Evolutionary conservation across 352 stramenopile species (phyloP).

Genomic region (Pythium insidiosum): DNA sequence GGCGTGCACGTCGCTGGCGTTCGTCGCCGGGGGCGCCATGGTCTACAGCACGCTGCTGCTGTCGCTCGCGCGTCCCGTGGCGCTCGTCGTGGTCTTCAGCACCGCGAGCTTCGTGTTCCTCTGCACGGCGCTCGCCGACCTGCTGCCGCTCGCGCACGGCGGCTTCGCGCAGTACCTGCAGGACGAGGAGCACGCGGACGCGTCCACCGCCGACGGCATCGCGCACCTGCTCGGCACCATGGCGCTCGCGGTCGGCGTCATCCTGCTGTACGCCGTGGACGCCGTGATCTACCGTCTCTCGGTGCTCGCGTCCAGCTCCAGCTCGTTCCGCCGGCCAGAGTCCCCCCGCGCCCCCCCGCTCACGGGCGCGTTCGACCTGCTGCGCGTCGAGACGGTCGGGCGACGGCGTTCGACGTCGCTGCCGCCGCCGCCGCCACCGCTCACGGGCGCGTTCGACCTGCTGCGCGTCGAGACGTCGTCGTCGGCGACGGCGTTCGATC

Average conservation of each 20-base stretch:
- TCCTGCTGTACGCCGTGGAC: constrained; percentile 12
- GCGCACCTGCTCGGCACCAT: constrained; percentile 10
- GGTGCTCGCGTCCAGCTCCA: constrained; percentile 7
- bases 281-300: constrained; percentile 15
- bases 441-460: not conserved
- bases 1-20: constrained; percentile 6
- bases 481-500: not conserved
- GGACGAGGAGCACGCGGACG: not conserved
- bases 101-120: constrained; percentile 18
- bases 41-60: constrained; percentile 19
- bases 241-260: constrained; percentile 7
- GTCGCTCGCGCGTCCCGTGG: constrained; percentile 10
- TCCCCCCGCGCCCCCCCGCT: not conserved
- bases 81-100: constrained; percentile 19
- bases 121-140: constrained; percentile 5
- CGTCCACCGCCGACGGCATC: not conserved
- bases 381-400: not conserved
- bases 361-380: not conserved
- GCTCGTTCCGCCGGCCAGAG: constrained; percentile 1
- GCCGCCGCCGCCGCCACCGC: not conserved
- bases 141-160: constrained; percentile 3
- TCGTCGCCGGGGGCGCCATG: constrained; percentile 14
- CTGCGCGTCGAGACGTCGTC: not conserved
- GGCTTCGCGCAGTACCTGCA: constrained; percentile 1
- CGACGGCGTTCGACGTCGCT: not conserved